phyloP scores from a whole-genome alignment of 305 asterid genomes.

The Fraxinus sp. region DNA sequence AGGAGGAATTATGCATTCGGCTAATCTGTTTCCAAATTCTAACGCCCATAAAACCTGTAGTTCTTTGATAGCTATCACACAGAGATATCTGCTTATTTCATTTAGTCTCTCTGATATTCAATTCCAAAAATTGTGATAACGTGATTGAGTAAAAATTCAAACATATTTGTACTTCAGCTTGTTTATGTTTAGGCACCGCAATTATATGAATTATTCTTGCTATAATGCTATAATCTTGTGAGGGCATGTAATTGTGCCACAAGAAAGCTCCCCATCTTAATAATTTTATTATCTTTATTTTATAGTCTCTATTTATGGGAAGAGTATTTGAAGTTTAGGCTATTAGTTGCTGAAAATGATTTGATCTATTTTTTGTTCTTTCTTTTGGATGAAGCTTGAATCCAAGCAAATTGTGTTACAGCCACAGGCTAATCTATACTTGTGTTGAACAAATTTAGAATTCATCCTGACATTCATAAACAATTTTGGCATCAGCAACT shows the following conservation, averaged over 20 bases:
- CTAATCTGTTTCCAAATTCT: neutral
- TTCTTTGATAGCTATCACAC: neutral
- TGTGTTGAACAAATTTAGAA: conserved; percentile 63
- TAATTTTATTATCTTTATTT: neutral
- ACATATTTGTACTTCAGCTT: neutral
- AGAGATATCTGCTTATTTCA: neutral
- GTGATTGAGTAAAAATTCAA: neutral
- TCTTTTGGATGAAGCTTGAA: conserved; percentile 1
- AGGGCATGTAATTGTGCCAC: neutral
- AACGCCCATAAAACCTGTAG: neutral
- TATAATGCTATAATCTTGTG: neutral
- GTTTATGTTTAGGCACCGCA: neutral
- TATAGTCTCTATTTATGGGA: neutral
- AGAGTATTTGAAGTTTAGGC: neutral
- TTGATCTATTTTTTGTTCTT: neutral
- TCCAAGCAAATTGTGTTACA: conserved; percentile 15
- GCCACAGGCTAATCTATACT: conserved; percentile 17
- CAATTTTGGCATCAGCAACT: conserved; percentile 87
- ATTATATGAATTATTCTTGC: neutral
- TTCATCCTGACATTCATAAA: conserved; percentile 76
- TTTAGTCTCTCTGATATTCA: neutral
- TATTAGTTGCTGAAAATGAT: neutral
- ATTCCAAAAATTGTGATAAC: neutral
- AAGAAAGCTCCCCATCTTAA: neutral
- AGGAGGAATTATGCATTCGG: neutral